Percentiles rank a stretch among this genome's conserved stretches.
Conservation (phyloP, 306 rosid genomes). For the Fragaria vesca region DNA sequence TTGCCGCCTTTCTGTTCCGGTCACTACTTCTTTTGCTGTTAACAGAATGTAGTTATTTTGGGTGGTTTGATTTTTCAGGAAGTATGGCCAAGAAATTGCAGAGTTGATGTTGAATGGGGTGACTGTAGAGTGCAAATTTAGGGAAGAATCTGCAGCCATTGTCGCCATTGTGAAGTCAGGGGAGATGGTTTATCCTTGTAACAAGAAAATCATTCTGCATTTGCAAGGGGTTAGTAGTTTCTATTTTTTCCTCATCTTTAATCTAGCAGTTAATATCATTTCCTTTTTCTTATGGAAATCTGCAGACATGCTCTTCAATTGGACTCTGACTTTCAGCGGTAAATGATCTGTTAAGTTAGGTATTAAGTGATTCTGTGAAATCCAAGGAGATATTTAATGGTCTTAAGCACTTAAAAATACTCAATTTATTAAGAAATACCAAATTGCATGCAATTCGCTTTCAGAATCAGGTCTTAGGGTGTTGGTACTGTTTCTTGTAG, state of each 20-base stretch:
- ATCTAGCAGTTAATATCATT: neutral
- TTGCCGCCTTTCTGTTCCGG: neutral
- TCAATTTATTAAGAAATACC: neutral
- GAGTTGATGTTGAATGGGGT: constrained; percentile 60
- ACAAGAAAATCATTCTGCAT: constrained; percentile 47
- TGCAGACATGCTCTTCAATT: neutral
- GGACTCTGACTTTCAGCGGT: neutral
- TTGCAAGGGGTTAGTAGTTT: constrained; percentile 45
- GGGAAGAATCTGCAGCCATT: constrained; percentile 55
- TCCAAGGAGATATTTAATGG: neutral
- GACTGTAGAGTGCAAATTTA: constrained; percentile 56
- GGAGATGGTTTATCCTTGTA: constrained; percentile 55
- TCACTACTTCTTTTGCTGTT: neutral
- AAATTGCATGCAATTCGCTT: neutral
- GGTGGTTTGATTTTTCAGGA: constrained; percentile 34
- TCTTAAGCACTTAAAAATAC: neutral
- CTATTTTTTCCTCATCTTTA: constrained; percentile 3
- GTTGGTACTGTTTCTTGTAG: neutral
- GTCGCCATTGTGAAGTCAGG: constrained; percentile 48
- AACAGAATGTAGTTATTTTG: neutral
- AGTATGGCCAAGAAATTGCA: constrained; percentile 48
- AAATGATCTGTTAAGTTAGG: neutral
- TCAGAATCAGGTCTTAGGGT: neutral
- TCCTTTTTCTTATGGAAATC: neutral
- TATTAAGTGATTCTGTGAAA: neutral